Percentiles rank a stretch among this genome's conserved stretches.
phyloP scores from a whole-genome alignment of 164 flowering plant species.

The Malania oleifera region DNA sequence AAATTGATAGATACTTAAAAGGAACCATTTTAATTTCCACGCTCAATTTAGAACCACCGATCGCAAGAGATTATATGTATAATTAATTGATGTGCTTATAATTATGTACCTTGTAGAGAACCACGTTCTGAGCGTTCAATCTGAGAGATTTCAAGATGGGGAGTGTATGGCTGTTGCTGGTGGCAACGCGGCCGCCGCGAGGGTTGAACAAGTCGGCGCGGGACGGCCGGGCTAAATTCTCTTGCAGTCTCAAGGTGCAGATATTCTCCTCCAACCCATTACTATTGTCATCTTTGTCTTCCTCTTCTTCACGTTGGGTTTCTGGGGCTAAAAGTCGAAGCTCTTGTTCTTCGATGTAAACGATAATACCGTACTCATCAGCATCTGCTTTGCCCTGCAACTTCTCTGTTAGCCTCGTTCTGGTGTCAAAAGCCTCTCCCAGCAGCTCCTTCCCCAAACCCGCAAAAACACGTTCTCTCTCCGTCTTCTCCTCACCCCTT shows the following conservation, averaged over 20 bases:
- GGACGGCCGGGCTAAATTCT: conserved; percentile 11
- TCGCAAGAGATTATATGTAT: no score
- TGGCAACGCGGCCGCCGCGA: conserved; percentile 13
- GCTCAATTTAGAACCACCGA: no score
- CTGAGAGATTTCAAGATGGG: conserved; percentile 15
- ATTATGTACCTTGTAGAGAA: conserved; percentile 14
- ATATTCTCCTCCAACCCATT: conserved; percentile 17
- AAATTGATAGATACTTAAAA: no score
- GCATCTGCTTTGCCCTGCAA: conserved; percentile 22
- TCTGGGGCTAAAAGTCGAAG: conserved; percentile 17
- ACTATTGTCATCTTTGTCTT: not conserved
- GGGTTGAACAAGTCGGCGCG: conserved; percentile 21
- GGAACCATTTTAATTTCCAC: no score
- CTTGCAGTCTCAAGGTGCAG: conserved; percentile 5
- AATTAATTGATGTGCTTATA: no score
- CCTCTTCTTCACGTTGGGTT: conserved; percentile 3
- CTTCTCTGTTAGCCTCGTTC: conserved; percentile 16
- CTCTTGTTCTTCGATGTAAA: conserved; percentile 11
- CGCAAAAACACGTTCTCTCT: conserved; percentile 24
- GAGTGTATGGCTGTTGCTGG: conserved; percentile 16
- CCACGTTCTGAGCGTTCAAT: conserved; percentile 18
- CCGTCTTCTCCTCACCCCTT: conserved; percentile 2
- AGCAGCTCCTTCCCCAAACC: conserved; percentile 24
- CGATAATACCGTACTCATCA: conserved; percentile 26
- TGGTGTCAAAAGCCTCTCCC: conserved; percentile 23